Percentiles rank a stretch among this genome's conserved stretches.
Conservation (phyloP, 345 rosid species). For the Conringia planisiliqua region DNA sequence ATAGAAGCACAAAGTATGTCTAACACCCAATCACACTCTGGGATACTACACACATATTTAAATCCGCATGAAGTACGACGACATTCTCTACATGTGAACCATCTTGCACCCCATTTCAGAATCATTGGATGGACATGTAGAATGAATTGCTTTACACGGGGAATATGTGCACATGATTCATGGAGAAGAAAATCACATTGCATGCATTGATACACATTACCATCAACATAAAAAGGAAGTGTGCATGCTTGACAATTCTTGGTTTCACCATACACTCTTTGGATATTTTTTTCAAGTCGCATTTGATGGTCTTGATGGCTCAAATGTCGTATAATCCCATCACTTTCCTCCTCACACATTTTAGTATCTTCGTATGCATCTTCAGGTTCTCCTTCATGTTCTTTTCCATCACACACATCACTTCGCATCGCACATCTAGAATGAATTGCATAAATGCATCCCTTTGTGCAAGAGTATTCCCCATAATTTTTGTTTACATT, state of each 20-base stretch:
- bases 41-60: too few species aligned
- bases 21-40: too few species aligned
- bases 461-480: slow-evolving; percentile 25
- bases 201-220: neutral
- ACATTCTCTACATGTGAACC: neutral
- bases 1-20: too few species aligned
- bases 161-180: neutral
- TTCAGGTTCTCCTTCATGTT: neutral
- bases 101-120: slow-evolving; percentile 50
- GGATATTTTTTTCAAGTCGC: neutral
- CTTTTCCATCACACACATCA: neutral
- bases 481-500: neutral
- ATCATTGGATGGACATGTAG: neutral
- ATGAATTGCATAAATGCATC: neutral
- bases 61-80: too few species aligned
- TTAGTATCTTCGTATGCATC: neutral
- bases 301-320: neutral
- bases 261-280: neutral
- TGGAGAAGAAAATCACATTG: neutral
- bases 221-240: too few species aligned
- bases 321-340: neutral
- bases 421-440: neutral
- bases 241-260: too few species aligned
- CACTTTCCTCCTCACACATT: neutral
- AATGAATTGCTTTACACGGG: neutral